Evolutionary conservation across 768 basidiomycete genomes (phyloP).

Genomic region (Brasilioporus rufonigricans): DNA sequence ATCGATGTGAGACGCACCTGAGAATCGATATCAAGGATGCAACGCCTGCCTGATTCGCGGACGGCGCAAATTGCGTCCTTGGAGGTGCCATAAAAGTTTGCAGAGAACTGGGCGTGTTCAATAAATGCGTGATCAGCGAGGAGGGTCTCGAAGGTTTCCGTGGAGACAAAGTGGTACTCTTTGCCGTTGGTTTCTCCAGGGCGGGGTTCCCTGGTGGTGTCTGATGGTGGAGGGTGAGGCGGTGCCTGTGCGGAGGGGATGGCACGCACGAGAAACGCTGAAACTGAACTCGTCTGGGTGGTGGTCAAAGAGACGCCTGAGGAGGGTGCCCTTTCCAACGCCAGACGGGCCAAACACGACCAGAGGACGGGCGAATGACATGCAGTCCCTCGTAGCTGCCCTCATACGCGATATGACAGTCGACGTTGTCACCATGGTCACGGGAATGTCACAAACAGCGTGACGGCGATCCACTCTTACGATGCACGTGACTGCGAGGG

Average conservation of each 20-base stretch:
- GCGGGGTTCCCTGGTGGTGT: constrained; percentile 86
- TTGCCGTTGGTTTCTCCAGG: constrained; percentile 79
- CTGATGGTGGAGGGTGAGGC: constrained; percentile 36
- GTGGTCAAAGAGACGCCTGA: constrained; percentile 75
- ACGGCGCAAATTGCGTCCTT: constrained; percentile 72
- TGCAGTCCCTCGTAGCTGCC: too few relatives aligned
- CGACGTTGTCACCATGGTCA: too few relatives aligned
- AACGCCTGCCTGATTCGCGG: constrained; percentile 66
- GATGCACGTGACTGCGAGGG: constrained; percentile 18
- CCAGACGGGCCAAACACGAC: constrained; percentile 91
- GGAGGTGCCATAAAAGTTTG: constrained; percentile 92
- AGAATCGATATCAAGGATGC: constrained; percentile 94
- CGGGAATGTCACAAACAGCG: background rate
- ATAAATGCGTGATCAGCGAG: constrained; percentile 77
- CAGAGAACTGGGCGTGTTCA: constrained; percentile 91
- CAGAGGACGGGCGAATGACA: constrained; percentile 45
- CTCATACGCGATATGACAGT: too few relatives aligned
- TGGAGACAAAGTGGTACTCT: constrained; percentile 83
- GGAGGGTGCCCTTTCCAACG: constrained; percentile 91
- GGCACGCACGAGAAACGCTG: constrained; percentile 75
- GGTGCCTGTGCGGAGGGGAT: background rate
- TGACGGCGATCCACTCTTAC: background rate
- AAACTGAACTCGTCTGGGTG: constrained; percentile 88
- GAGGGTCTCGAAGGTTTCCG: constrained; percentile 69
- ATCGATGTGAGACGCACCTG: constrained; percentile 47